Evolutionary conservation across 1,139 yeast genomes (phyloP).

Genomic region (Saccharomyces hybrid): DNA sequence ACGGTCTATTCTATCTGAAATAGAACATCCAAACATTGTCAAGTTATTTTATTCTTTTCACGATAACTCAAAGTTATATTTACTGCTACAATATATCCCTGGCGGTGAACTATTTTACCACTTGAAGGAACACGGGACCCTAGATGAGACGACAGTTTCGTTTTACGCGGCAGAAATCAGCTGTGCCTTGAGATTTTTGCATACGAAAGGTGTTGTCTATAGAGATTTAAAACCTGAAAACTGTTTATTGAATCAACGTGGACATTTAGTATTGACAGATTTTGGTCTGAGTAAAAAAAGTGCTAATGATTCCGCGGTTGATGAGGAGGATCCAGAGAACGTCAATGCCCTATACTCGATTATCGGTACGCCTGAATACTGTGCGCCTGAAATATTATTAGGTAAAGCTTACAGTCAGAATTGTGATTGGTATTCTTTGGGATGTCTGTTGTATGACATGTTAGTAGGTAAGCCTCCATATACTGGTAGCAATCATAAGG

Average conservation of each 20-base stretch:
- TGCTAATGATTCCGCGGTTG: slow-evolving; percentile 15
- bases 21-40: slow-evolving; percentile 82
- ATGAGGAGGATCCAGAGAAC: slow-evolving; percentile 24
- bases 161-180: slow-evolving; percentile 84
- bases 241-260: slow-evolving; percentile 70
- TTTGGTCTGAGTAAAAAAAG: slow-evolving; percentile 79
- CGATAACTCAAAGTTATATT: slow-evolving; percentile 70
- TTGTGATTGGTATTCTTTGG: slow-evolving; percentile 97
- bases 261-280: slow-evolving; percentile 82
- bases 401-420: slow-evolving; percentile 81
- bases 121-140: slow-evolving; percentile 44
- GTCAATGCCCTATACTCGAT: slow-evolving; percentile 50
- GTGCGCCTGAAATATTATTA: slow-evolving; percentile 89
- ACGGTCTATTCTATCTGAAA: slow-evolving; percentile 57
- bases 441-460: slow-evolving; percentile 82
- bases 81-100: slow-evolving; percentile 78
- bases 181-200: slow-evolving; percentile 73
- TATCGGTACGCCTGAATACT: slow-evolving; percentile 91
- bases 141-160: slow-evolving; percentile 64
- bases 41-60: slow-evolving; percentile 85
- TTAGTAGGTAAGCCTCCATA: slow-evolving; percentile 92
- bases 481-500: slow-evolving; percentile 80
- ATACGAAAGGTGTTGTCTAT: slow-evolving; percentile 76
- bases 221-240: slow-evolving; percentile 93
- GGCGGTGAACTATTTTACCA: slow-evolving; percentile 93